These are phyloP conservation scores for Aspergillus uvarum DNA, from an alignment of 2,329 filamentous ascomycete species.

Conservation along the genomic window DNA sequence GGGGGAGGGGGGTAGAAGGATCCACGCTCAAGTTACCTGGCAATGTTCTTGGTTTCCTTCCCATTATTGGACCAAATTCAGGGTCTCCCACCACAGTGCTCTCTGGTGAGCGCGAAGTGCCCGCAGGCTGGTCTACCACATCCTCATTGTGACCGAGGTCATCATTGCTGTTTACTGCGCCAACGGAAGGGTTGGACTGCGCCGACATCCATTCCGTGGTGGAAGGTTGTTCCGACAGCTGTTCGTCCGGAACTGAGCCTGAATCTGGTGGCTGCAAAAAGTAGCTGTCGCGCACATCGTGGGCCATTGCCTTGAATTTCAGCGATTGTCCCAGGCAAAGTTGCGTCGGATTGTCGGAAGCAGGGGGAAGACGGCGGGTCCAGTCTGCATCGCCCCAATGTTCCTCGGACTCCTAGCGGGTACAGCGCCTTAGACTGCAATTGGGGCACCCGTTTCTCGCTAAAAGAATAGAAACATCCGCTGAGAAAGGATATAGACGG, in stretches of 20 bases:
- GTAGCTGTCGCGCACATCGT: slow-evolving; percentile 29
- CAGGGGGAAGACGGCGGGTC: slow-evolving; percentile 21
- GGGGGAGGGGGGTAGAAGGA: neutral
- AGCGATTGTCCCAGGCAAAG: slow-evolving; percentile 19
- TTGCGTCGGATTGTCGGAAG: slow-evolving; percentile 24
- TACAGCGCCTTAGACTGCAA: neutral
- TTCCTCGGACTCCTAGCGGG: slow-evolving; percentile 14
- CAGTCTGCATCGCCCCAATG: slow-evolving; percentile 29
- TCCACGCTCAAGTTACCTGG: slow-evolving; percentile 31
- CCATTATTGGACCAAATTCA: slow-evolving; percentile 11
- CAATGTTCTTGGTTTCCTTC: slow-evolving; percentile 33
- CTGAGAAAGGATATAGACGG: neutral
- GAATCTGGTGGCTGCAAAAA: slow-evolving; percentile 20
- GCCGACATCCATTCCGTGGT: slow-evolving; percentile 15
- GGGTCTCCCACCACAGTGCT: slow-evolving; percentile 18
- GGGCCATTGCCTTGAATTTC: slow-evolving; percentile 32
- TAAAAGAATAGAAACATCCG: neutral
- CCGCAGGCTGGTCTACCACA: slow-evolving; percentile 22
- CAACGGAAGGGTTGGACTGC: slow-evolving; percentile 11
- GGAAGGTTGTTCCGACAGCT: slow-evolving; percentile 22
- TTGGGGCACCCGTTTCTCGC: slow-evolving; percentile 1
- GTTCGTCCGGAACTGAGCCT: slow-evolving; percentile 22
- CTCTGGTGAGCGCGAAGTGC: slow-evolving; percentile 20
- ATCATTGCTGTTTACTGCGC: slow-evolving; percentile 22
- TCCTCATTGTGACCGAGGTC: slow-evolving; percentile 18